Percentiles rank a stretch among this genome's conserved stretches.
Conservation (phyloP, 331 rosid species). For the Pyrus hybrid region DNA sequence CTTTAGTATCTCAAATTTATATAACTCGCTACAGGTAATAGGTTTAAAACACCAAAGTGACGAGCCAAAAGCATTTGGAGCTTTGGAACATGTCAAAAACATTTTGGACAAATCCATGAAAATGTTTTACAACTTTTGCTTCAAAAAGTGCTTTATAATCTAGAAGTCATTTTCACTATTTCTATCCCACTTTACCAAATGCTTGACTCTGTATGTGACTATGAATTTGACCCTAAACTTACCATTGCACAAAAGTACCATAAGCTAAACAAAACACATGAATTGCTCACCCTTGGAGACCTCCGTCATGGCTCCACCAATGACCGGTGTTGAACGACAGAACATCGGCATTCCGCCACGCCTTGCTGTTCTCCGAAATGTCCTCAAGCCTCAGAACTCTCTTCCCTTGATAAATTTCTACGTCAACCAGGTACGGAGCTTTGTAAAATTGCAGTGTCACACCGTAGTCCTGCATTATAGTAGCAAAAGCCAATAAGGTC, state of each 20-base stretch:
- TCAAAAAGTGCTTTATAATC: not conserved
- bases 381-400: constrained; percentile 61
- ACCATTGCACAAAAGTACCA: not conserved
- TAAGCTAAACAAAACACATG: not conserved
- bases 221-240: not conserved
- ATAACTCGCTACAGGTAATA: too few species aligned
- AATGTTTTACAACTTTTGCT: not conserved
- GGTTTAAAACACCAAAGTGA: not conserved
- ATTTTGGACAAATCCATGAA: not conserved
- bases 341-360: constrained; percentile 66
- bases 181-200: not conserved
- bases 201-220: not conserved
- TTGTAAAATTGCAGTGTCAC: constrained; percentile 54
- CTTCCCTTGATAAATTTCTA: constrained; percentile 65
- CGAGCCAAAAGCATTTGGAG: not conserved
- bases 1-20: too few species aligned
- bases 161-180: too few species aligned
- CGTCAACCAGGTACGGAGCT: constrained; percentile 73
- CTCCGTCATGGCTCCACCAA: constrained; percentile 88
- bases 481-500: constrained; percentile 27
- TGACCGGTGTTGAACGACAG: constrained; percentile 90
- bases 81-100: not conserved
- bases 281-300: constrained; percentile 65
- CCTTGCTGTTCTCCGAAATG: constrained; percentile 47
- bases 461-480: constrained; percentile 74